Evolutionary conservation across 2,329 filamentous ascomycete species (phyloP), one percentile per base, ranked within the genome.

Genomic region (Dryadomyces quercivorus): DNA sequence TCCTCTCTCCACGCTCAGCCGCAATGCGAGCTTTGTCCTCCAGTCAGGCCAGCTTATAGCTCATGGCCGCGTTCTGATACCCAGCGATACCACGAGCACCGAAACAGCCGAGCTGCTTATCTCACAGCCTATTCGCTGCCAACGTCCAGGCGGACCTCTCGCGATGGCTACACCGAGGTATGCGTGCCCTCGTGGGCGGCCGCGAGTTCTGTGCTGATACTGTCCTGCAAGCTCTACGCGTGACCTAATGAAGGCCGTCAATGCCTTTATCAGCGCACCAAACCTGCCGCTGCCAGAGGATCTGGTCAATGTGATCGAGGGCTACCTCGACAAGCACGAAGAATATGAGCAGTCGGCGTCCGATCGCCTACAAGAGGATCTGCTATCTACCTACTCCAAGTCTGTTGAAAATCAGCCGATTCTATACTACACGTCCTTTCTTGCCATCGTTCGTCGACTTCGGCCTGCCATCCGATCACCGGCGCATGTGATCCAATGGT

Each of bases 301-400:
- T 55, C 71, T 89, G 52, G 67, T 75, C 60, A 70, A 75, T 44
- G 72, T 80, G 52, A 82, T 91, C 59, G 75, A 82, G 54, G 72
- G 72, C 56, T 92, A 88, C 67, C 73, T 88, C 51, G 77, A 82
- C 48, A 83, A 81, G 62, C 81, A 88, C 64, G 72, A 78, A 55
- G 77, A 78, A 60, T 77, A 80, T 59, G 86, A 91, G 62, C 85
- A 88, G 52, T 70, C 75, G 55, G 75, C 81, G 44, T 76, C 81
- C n/a, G 84, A 88, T 60, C 81, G 83, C 55, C 74, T 90, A 51
- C 82, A 89, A 58, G 85, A 89, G 44, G 86, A 90, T 61, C 75
- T 93, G 8, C 70, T 84, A 44, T 68, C 74, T 22, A 75, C 88
- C 53, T 89, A 84, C 69, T 75, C 83, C 56, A 82, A 78, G 62